Base-by-base conservation (phyloP, 208 protist species). In the Acanthamoeba lugdunensis region DNA sequence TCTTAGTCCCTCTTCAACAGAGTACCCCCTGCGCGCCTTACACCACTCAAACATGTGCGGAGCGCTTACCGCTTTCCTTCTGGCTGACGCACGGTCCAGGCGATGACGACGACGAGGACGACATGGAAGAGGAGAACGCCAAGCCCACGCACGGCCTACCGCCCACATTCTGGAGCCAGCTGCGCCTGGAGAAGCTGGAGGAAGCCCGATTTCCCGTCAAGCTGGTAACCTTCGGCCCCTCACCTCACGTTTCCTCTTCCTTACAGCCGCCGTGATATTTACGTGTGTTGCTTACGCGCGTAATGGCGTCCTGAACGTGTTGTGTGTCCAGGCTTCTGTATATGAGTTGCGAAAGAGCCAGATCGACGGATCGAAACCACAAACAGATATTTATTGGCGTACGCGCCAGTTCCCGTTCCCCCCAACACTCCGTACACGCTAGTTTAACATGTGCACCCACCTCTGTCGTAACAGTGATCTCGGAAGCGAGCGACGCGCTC, bases 91-190 rank as follows among this genome's bases (percentile, higher is more conserved):
- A 4, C 56, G 1, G 56, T 16, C 13, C 77, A 77, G 69, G 23
- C 21, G 5, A 50, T 5, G 71, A 81, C 6, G 71, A 50, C 28
- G 65, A 71, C 16, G 63, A 28, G n/a, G 63, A 71, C 65, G 21
- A 18, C 14, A 11, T 7, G 33, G 69, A 77, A n/a, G 71, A 81
- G 3, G 71, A 81, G 30, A 18, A 84, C 5, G 77, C 9, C 50
- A 87, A 87, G 28, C 79, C 79, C 25, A 41, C 79, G 11, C 52
- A 87, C 14, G 79, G 79, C 13, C 25, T 87, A 3, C 50, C 79
- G 23, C 79, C 79, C 79, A 87, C 79, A 9, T 87, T 87, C 25
- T 87, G 79, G 79, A 87, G 79, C 79, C 79, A 87, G 79, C 79
- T 87, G 8, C 79, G 14, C 14, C n/a, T 87, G 25, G n/a, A n/a